Percentiles rank a stretch among this genome's conserved stretches.
Conservation (phyloP, 2,329 filamentous ascomycete genomes). For the Raffaelea albimanens region DNA sequence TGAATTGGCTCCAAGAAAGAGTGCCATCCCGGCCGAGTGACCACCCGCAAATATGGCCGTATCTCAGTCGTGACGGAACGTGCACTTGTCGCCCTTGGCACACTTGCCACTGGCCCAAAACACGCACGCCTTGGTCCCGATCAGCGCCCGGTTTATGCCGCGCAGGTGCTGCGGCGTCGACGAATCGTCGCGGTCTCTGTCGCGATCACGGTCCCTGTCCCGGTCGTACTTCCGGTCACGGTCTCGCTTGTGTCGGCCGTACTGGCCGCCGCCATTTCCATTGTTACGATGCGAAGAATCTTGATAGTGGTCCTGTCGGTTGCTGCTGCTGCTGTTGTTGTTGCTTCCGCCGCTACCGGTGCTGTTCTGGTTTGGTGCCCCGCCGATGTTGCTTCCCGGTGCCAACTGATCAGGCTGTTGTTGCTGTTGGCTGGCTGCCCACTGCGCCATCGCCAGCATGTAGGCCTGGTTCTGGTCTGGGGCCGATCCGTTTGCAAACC, state of each 20-base stretch:
- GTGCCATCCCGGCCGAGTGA: no score
- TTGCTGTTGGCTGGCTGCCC: slow-evolving; percentile 8
- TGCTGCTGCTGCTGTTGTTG: slow-evolving; percentile 1
- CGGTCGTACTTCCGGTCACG: slow-evolving; percentile 20
- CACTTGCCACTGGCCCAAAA: slow-evolving; percentile 66
- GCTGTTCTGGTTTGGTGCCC: slow-evolving; percentile 5
- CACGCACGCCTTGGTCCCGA: slow-evolving; percentile 58
- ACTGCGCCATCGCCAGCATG: slow-evolving; percentile 1
- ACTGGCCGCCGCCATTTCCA: slow-evolving; percentile 7
- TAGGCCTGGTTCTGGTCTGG: background rate
- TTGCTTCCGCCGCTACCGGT: background rate
- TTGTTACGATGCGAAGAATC: background rate
- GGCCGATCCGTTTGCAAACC: background rate
- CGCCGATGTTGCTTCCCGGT: slow-evolving; percentile 1
- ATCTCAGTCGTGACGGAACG: slow-evolving; percentile 59
- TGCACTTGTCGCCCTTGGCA: slow-evolving; percentile 64
- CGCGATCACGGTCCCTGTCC: slow-evolving; percentile 19
- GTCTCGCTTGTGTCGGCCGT: slow-evolving; percentile 15
- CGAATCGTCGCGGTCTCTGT: slow-evolving; percentile 25
- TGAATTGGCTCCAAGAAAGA: no score
- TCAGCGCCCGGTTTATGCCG: slow-evolving; percentile 45
- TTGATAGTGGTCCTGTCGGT: background rate
- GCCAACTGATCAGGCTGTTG: slow-evolving; percentile 6
- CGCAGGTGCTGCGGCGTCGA: slow-evolving; percentile 23
- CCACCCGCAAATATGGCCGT: no score